These are phyloP conservation scores for Colletotrichum gigasporum DNA, from an alignment of 2,329 filamentous ascomycete species.

Conservation along the genomic window DNA sequence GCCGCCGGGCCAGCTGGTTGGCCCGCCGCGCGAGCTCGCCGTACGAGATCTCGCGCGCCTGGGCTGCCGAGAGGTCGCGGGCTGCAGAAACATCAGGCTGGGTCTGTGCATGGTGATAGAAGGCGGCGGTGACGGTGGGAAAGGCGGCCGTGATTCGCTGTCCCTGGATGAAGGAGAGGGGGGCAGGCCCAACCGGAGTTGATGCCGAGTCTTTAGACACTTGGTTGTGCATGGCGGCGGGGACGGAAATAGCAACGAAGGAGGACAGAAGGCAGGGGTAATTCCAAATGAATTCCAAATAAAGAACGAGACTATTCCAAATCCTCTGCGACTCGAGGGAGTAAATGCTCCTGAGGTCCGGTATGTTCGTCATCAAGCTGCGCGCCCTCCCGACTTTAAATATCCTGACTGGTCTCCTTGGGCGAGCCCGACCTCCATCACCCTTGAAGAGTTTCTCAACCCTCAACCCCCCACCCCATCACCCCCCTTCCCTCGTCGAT, in stretches of 20 bases:
- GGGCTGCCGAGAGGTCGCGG: slow-evolving; percentile 42
- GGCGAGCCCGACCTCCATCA: background rate
- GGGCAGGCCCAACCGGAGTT: slow-evolving; percentile 19
- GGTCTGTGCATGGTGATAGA: slow-evolving; percentile 39
- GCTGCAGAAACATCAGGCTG: slow-evolving; percentile 50
- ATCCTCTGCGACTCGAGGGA: slow-evolving; percentile 9
- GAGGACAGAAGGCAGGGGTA: slow-evolving; percentile 1
- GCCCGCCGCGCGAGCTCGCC: slow-evolving; percentile 51
- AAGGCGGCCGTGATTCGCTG: slow-evolving; percentile 11
- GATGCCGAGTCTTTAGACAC: background rate
- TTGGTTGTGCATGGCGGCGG: slow-evolving; percentile 17
- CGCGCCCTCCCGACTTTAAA: slow-evolving; percentile 21
- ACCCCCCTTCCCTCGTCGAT: slow-evolving; percentile 3
- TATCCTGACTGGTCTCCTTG: slow-evolving; percentile 11
- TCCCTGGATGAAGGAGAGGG: slow-evolving; percentile 18
- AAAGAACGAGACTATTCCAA: slow-evolving; percentile 21
- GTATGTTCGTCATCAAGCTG: background rate
- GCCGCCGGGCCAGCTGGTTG: slow-evolving; percentile 51
- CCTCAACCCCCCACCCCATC: too few relatives aligned
- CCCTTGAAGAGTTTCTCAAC: background rate
- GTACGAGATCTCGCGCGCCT: slow-evolving; percentile 49
- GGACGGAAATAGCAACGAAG: slow-evolving; percentile 24
- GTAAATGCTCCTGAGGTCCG: slow-evolving; percentile 19
- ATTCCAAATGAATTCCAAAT: slow-evolving; percentile 20
- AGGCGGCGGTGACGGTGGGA: slow-evolving; percentile 31